Evolutionary conservation across 176 grass and related monocot genomes (phyloP), one percentile per base, ranked within the genome.

Genomic region (Phoenix dactylifera): DNA sequence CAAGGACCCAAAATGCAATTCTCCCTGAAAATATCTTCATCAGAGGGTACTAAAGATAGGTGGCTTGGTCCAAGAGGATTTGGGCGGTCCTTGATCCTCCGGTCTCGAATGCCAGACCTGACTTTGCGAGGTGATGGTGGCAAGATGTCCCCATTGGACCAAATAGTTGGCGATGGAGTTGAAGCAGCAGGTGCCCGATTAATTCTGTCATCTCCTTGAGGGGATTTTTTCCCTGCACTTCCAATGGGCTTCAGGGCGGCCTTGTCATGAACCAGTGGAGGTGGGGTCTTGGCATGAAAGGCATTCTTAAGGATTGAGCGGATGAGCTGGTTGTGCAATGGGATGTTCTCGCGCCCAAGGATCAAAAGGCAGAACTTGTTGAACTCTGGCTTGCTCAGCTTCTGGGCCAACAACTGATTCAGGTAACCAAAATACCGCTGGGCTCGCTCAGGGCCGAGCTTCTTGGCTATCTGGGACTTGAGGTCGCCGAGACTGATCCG

Each of bases 251-350:
- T 81, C 57, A 55, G 49, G 62, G 74, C 64, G 17, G 30, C 65
- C 80, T 80, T 89, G 59, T 62, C 72, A 26, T 73, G 79, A 29
- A 56, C 52, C 61, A 76, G 61, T 51, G 55, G 57, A 53, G 60
- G 67, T 50, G 78, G 89, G 39, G 72, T 65, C 67, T 71, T 85
- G 55, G 72, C 75, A 28, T 53, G 63, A 58, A 76, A 69, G 30
- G 93, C 85, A 89, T 98, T 98, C 58, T 59, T 79, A 48, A 92
- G 77, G 50, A 98, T 72, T 49, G 81, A 88, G 55, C 67, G 23
- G 64, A 98, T 74, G 35, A 98, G 75, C 18, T 71, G 72, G 76
- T 98, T 98, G 76, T 98, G 93, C 73, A 92, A 81, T 57, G 82
- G 67, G 60, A 86, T 70, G 61, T 88, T 98, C 53, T 98, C 84